phyloP scores from a whole-genome alignment of 495 filamentous ascomycete species.

The Aspergillus homomorphus region DNA sequence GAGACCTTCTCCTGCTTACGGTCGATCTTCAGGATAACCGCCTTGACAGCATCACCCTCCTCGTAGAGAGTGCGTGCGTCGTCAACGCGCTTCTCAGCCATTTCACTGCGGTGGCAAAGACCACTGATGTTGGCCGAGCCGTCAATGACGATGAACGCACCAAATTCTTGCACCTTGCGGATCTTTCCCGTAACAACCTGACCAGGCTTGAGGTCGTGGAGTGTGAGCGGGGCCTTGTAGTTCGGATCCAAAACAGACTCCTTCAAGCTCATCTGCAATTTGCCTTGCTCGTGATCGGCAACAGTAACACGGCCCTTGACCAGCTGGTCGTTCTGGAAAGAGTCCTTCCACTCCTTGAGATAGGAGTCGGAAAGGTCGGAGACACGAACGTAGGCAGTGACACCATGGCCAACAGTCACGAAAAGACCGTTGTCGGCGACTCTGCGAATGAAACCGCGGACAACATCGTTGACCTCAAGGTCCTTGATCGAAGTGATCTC shows the following conservation, averaged over 20 bases:
- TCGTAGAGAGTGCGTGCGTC: constrained; percentile 81
- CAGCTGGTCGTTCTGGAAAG: constrained; percentile 79
- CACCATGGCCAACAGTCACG: constrained; percentile 68
- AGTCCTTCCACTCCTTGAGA: constrained; percentile 93
- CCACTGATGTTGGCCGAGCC: constrained; percentile 81
- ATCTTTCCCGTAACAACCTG: constrained; percentile 84
- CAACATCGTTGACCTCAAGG: constrained; percentile 71
- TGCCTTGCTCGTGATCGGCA: constrained; percentile 60
- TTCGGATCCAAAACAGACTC: constrained; percentile 76
- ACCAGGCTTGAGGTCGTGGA: constrained; percentile 71
- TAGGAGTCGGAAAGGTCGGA: constrained; percentile 86
- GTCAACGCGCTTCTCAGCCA: constrained; percentile 75
- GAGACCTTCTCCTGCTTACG: constrained; percentile 67
- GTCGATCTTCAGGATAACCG: constrained; percentile 78
- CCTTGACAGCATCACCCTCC: constrained; percentile 87
- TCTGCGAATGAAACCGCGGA: constrained; percentile 86
- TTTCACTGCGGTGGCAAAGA: constrained; percentile 84
- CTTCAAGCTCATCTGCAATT: constrained; percentile 83
- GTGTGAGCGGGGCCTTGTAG: constrained; percentile 64
- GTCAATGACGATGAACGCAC: constrained; percentile 89
- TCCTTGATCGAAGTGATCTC: constrained; percentile 68
- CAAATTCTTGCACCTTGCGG: constrained; percentile 89
- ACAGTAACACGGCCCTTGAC: constrained; percentile 80
- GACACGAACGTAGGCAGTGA: constrained; percentile 79
- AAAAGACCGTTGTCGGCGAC: constrained; percentile 85